Evolutionary conservation across 495 filamentous ascomycete species (phyloP).

Genomic region (Patellaria atrata): DNA sequence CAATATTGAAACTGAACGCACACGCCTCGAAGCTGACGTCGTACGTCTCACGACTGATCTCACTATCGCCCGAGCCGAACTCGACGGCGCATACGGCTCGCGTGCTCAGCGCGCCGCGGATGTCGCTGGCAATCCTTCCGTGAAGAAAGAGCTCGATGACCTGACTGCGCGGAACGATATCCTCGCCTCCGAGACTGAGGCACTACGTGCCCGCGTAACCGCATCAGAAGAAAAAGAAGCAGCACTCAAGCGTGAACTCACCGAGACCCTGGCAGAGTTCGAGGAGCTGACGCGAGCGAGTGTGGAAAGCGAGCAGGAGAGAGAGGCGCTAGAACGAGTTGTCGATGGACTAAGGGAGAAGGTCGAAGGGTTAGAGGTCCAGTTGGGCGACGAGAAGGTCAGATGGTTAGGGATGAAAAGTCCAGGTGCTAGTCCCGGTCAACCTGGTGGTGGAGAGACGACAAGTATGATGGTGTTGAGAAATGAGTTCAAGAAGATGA

Average conservation of each 20-base stretch:
- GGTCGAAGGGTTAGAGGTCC: conserved; percentile 50
- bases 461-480: conserved; percentile 61
- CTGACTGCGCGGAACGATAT: conserved; percentile 43
- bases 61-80: conserved; percentile 82
- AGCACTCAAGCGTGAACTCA: conserved; percentile 62
- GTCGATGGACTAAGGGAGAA: conserved; percentile 58
- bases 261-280: conserved; percentile 69
- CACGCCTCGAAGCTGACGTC: conserved; percentile 63
- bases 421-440: conserved; percentile 28
- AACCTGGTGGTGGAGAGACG: conserved; percentile 29
- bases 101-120: conserved; percentile 27
- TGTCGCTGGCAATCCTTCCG: conserved; percentile 15
- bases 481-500: conserved; percentile 85
- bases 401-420: conserved; percentile 51
- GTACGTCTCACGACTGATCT: conserved; percentile 80
- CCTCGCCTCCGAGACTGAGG: conserved; percentile 33
- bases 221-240: conserved; percentile 39
- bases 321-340: conserved; percentile 57
- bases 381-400: conserved; percentile 58
- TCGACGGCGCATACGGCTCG: conserved; percentile 78
- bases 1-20: conserved; percentile 44
- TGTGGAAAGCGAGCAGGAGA: conserved; percentile 77
- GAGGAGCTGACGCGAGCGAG: conserved; percentile 75
- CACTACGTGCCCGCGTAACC: conserved; percentile 14
- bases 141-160: conserved; percentile 31